phyloP scores from a whole-genome alignment of 225 moss, liverwort and hornwort genomes.

The Antitrichia curtipendula region DNA sequence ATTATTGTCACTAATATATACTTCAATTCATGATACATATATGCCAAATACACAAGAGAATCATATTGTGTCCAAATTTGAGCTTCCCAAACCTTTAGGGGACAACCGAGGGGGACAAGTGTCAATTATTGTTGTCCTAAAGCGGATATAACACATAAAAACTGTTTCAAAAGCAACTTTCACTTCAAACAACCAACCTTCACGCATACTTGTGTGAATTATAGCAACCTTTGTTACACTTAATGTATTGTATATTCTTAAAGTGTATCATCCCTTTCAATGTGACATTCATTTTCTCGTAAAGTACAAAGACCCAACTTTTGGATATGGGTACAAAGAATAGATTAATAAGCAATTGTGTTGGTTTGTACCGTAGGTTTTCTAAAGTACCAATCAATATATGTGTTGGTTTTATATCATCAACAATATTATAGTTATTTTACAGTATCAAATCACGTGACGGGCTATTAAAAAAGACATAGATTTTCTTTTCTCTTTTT shows the following conservation, averaged over 20 bases:
- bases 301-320: neutral
- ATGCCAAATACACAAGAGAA: neutral
- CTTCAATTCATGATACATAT: neutral
- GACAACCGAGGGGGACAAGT: too few relatives aligned
- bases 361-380: neutral
- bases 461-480: neutral
- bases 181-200: neutral
- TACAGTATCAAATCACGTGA: rapidly evolving
- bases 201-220: too few relatives aligned
- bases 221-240: neutral
- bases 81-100: neutral
- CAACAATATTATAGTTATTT: neutral
- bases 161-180: neutral
- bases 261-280: neutral
- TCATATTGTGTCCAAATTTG: rapidly evolving
- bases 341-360: neutral
- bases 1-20: neutral
- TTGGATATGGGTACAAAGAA: neutral
- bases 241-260: neutral
- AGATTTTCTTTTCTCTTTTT: neutral
- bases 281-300: neutral
- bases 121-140: neutral
- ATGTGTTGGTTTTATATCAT: neutral
- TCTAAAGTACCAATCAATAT: neutral
- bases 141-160: neutral